Evolutionary conservation across 2,329 filamentous ascomycete genomes (phyloP), one percentile per base, ranked within the genome.

Genomic region (Aspergillus oerlinghausenensis): DNA sequence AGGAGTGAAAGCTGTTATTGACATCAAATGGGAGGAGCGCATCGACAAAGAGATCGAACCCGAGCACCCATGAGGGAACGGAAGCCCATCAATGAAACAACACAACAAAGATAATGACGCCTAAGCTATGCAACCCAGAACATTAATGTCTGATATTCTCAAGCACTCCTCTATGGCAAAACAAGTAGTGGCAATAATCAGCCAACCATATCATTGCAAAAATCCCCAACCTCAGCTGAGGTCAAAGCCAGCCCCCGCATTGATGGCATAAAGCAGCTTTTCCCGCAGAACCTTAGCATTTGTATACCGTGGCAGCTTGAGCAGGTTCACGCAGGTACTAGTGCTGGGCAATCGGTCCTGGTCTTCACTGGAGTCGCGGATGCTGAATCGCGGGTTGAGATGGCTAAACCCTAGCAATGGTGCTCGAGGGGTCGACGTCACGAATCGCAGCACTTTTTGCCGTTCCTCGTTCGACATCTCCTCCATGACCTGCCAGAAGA

Each of bases 401-500:
- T 94, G 89, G 19, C 85, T 85, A 70, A 99, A 99, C 0, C 94
- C 94, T 3, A 97, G 77, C 48, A 99, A 77, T 2, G 94, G 94
- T 29, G 92, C 93, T 40, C 94, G 82, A 0, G 94, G 93, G 9
- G 94, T 97, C 28, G 88, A 93, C 4, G 92, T 99, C 49, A 97
- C 94, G 65, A 97, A 99, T 69, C 96, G 96, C 61, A 99, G 82
- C 58, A 99, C 89, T 55, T 92, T 89, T 25, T 92, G 82, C 3
- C 90, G 82, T 70, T 97, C 89, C 23, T 80, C 80, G 66, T 97
- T 92, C 9, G 81, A 81, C 59, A 99, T 82, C 3, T 79, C 78
- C 55, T 84, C 81, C 86, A 99, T 88, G 50, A 96, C 92, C 61
- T 89, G 82, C 94, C 94, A 99, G 78, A 99, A 97, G 52, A 95